Evolutionary conservation across 495 filamentous ascomycete genomes (phyloP), one percentile per base, ranked within the genome.

Genomic region (Neurospora discreta): DNA sequence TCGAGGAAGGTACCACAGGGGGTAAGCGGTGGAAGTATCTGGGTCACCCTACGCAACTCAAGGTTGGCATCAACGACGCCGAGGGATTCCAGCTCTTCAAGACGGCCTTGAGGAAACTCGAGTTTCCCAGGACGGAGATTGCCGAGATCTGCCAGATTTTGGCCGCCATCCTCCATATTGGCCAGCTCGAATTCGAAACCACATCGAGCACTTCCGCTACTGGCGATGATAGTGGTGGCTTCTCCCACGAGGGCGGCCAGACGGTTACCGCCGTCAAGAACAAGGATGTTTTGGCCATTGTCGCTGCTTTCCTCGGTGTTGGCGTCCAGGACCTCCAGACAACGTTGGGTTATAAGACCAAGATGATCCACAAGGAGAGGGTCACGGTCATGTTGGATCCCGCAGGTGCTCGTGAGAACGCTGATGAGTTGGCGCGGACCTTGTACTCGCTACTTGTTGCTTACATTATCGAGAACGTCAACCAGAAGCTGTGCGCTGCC

Each of bases 71-170:
- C 78, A 97, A 99, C 78, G 95, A 99, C 79, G 84, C 88, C 5
- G 95, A 97, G 77, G 95, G 95, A 0, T 99, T 99, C 81, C 92
- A 96, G 78, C 91, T 97, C 69, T 99, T 99, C 85, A 99, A 99
- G 84, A 97, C 92, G 0, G 95, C 95, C 4, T 82, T 99, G 69
- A 84, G 95, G 65, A 98, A 97, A 79, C 86, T 99, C 43, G 95
- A 97, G 79, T 98, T 99, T 75, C 92, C 94, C 2, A 87, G 93
- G 30, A 89, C 89, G 74, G 95, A 98, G 75, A 97, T 99, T 79
- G 95, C 95, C 42, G 94, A 97, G 78, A 92, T 98, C 71, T 99
- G 95, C 79, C 95, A 98, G 81, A 88, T 98, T 52, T 81, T 99
- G 30, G 95, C 95, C 26, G 88, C 87, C 76, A 96, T 99, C 73